Conservation (phyloP, 345 rosid genomes). For the Abelmoschus esculentus region DNA sequence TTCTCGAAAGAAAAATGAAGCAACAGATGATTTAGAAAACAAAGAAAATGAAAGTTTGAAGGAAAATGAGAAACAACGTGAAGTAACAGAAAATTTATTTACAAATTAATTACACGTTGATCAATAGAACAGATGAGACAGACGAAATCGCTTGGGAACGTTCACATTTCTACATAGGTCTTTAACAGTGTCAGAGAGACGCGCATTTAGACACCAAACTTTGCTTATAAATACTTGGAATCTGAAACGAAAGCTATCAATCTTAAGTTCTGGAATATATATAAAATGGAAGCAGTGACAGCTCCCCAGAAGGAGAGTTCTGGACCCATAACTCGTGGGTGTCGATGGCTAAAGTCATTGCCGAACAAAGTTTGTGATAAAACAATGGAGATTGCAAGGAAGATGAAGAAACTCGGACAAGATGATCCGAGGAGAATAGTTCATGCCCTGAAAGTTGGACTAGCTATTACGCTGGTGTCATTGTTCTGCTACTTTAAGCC, state of each 20-base stretch:
- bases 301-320: not conserved
- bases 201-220: not conserved
- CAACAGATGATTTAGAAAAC: no score
- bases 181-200: no score
- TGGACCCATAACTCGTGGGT: slow-evolving; percentile 1
- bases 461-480: slow-evolving; percentile 34
- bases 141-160: no score
- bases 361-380: not conserved
- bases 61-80: no score
- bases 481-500: slow-evolving; percentile 27
- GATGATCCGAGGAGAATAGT: slow-evolving; percentile 38
- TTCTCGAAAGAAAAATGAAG: no score
- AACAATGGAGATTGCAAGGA: slow-evolving; percentile 1
- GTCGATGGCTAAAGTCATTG: slow-evolving; percentile 4
- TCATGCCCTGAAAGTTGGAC: slow-evolving; percentile 38
- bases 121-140: no score
- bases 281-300: not conserved
- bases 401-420: slow-evolving; percentile 19
- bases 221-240: not conserved
- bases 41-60: no score
- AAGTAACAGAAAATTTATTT: no score
- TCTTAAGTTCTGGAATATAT: not conserved
- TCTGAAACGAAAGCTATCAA: not conserved
- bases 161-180: no score
- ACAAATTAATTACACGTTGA: no score